Base-by-base conservation (phyloP, 164 flowering plant species). In the Vitis amurensis region DNA sequence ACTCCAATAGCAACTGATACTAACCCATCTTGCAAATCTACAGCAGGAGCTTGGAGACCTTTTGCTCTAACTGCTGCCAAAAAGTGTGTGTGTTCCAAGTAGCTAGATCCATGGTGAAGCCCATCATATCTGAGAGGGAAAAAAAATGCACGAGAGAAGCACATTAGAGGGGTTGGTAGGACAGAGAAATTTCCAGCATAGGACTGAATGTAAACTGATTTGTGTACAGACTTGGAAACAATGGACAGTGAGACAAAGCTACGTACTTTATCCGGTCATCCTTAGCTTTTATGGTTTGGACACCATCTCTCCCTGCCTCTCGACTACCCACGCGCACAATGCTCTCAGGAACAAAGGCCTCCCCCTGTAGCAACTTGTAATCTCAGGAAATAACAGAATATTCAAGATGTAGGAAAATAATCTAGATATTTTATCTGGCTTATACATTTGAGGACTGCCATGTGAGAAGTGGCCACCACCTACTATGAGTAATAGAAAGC, bases 21-120 rank as follows among this genome's bases (percentile, higher is more conserved):
- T 81, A 95, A 73, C 15, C 98, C 99, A 71, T 95, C 98, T 8
- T 84, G 76, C 81, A 95, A 69, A 76, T 83, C 86, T 30, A 91
- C 94, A 3, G 87, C 85, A 23, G 90, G 94, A 48, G 80, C 72
- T 71, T 74, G 71, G 23, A n/a, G 59, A 31, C 82, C 92, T 73
- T 77, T 74, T 13, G 75, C 83, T 77, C 84, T 85, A 15, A 95
- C 70, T 61, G 91, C 91, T 52, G 83, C 70, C 80, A 95, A 82
- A 76, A 95, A 87, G 76, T 84, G 72, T 9, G 91, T 85, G 84
- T 95, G 98, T 58, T 92, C 98, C 87, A 92, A 71, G 70, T 88
- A 95, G 83, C 99, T 95, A 23, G 96, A 91, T 27, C 99, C 97
- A 66, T 95, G 98, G 71, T 92, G 98, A 67, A 95, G 86, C 15